phyloP scores from a whole-genome alignment of 768 basidiomycete genomes.

The Russula foetens region DNA sequence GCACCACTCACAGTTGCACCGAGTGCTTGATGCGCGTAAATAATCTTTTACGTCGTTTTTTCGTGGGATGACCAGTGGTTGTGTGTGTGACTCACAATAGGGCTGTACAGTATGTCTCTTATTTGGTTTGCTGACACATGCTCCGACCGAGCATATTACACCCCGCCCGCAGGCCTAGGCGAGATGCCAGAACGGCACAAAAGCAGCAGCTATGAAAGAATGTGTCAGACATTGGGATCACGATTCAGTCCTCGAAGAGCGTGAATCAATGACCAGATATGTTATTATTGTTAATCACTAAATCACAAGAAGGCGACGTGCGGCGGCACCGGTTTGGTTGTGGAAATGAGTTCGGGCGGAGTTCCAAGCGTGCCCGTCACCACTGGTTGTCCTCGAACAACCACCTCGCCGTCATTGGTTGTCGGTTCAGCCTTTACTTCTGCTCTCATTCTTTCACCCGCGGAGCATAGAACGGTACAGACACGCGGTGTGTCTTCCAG shows the following conservation, averaged over 20 bases:
- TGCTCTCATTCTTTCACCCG: not conserved
- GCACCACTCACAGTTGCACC: no score
- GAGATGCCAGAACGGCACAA: not conserved
- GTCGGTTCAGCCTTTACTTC: conserved; percentile 1
- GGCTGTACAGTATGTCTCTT: not conserved
- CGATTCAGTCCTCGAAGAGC: no score
- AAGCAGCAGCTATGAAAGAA: no score
- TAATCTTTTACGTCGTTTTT: no score
- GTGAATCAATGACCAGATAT: no score
- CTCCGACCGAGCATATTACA: not conserved
- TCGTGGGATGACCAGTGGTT: no score
- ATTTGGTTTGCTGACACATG: not conserved
- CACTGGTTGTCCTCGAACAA: conserved; percentile 17
- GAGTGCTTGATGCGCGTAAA: no score
- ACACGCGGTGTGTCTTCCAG: not conserved
- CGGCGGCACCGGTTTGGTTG: not conserved
- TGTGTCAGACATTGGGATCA: no score
- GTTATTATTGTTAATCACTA: no score
- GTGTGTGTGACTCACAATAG: no score
- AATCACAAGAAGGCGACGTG: no score
- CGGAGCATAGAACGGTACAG: conserved; percentile 8
- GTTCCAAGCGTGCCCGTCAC: conserved; percentile 7
- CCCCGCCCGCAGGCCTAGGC: not conserved
- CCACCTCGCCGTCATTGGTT: conserved; percentile 14
- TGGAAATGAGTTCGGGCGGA: conserved; percentile 16